A percentile compares a stretch with the other conserved stretches of the same genome.
Conservation (phyloP, 2,329 filamentous ascomycete genomes). For the Ceratocystis destructans region DNA sequence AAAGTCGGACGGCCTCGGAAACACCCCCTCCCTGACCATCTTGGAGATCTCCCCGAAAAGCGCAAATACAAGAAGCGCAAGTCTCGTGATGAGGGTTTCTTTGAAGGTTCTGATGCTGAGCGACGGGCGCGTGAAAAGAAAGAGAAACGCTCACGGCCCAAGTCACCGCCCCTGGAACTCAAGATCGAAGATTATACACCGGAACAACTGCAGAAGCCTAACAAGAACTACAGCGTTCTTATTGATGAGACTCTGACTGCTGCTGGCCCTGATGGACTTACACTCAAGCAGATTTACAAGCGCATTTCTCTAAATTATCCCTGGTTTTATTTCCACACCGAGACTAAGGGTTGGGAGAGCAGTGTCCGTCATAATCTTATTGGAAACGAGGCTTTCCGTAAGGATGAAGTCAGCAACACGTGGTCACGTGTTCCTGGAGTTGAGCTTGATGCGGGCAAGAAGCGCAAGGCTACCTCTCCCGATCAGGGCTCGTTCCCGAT, state of each 20-base stretch:
- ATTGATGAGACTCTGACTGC: slow-evolving; percentile 47
- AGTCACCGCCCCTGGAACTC: slow-evolving; percentile 46
- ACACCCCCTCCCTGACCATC: slow-evolving; percentile 46
- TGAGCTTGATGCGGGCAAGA: slow-evolving; percentile 47
- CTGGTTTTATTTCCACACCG: slow-evolving; percentile 45
- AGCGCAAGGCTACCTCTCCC: slow-evolving; percentile 42
- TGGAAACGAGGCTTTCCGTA: slow-evolving; percentile 47
- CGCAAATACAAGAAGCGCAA: slow-evolving; percentile 53
- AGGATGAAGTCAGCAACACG: slow-evolving; percentile 41
- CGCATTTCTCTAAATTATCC: slow-evolving; percentile 44
- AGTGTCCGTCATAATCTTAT: slow-evolving; percentile 52
- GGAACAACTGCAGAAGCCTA: slow-evolving; percentile 46
- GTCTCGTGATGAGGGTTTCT: slow-evolving; percentile 36
- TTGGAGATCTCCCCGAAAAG: slow-evolving; percentile 43
- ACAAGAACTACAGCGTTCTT: slow-evolving; percentile 47
- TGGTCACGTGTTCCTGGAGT: slow-evolving; percentile 46
- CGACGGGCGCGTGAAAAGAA: slow-evolving; percentile 44
- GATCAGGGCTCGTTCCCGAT: slow-evolving; percentile 30
- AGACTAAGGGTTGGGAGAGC: slow-evolving; percentile 53
- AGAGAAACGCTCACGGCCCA: slow-evolving; percentile 39
- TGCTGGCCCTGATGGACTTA: slow-evolving; percentile 40
- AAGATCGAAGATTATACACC: slow-evolving; percentile 42
- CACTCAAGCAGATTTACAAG: slow-evolving; percentile 50
- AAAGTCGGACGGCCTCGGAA: slow-evolving; percentile 54
- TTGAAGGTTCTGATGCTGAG: slow-evolving; percentile 42